These are phyloP conservation scores for Peronospora belbahrii DNA, from an alignment of 352 stramenopile species.

Conservation along the genomic window DNA sequence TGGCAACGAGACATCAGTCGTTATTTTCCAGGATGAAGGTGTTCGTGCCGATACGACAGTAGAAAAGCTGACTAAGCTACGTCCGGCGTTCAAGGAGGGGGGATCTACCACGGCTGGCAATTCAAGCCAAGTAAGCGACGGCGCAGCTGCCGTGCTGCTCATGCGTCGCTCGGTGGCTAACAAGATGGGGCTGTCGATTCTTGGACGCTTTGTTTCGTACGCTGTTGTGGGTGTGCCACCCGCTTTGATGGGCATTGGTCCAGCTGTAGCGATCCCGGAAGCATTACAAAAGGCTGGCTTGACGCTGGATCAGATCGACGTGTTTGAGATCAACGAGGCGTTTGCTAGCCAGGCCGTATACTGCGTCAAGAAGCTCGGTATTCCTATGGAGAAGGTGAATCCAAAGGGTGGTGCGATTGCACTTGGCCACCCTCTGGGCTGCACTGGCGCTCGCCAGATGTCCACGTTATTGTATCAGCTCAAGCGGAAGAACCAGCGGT, in stretches of 20 bases:
- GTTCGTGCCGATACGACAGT: conserved; percentile 56
- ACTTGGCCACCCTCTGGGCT: conserved; percentile 85
- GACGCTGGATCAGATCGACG: conserved; percentile 72
- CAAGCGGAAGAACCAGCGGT: conserved; percentile 75
- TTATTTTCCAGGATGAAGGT: conserved; percentile 73
- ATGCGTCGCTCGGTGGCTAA: conserved; percentile 80
- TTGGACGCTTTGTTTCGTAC: conserved; percentile 83
- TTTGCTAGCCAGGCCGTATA: conserved; percentile 86
- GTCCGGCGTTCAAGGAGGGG: conserved; percentile 72
- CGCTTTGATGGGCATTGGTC: conserved; percentile 84
- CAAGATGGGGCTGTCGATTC: conserved; percentile 66
- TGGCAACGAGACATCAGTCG: conserved; percentile 63
- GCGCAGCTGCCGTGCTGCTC: conserved; percentile 80
- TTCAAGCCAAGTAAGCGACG: conserved; percentile 85
- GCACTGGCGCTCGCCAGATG: conserved; percentile 85
- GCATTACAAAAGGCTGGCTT: conserved; percentile 62
- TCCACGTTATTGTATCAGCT: conserved; percentile 90
- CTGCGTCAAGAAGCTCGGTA: conserved; percentile 69
- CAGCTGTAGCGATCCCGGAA: conserved; percentile 73
- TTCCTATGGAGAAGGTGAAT: conserved; percentile 83
- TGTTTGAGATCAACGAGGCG: conserved; percentile 90
- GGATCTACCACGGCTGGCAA: conserved; percentile 78
- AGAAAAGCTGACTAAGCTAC: conserved; percentile 64
- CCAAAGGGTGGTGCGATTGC: conserved; percentile 86
- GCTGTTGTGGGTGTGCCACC: conserved; percentile 75